A percentile compares a stretch with the other conserved stretches of the same genome.
Evolutionary conservation across 1,139 yeast genomes (phyloP).

Genomic region (Suhomyces maxii): DNA sequence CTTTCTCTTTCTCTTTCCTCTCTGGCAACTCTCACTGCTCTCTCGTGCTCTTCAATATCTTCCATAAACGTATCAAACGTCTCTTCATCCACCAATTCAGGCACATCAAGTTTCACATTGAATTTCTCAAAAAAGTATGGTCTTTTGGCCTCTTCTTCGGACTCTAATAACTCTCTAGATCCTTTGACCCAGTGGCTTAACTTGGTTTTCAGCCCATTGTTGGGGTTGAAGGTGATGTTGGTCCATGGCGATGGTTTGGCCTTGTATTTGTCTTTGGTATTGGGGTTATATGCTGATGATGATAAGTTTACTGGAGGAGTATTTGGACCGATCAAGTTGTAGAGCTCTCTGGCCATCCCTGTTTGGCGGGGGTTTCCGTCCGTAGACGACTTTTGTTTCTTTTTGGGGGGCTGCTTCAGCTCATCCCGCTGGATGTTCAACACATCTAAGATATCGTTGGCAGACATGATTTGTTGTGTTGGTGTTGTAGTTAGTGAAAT

Average conservation of each 20-base stretch:
- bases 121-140: slow-evolving; percentile 77
- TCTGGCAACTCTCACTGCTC: slow-evolving; percentile 15
- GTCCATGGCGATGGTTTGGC: slow-evolving; percentile 85
- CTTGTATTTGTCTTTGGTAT: slow-evolving; percentile 65
- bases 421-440: slow-evolving; percentile 59
- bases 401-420: slow-evolving; percentile 36
- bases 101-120: slow-evolving; percentile 68
- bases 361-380: slow-evolving; percentile 47
- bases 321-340: slow-evolving; percentile 84
- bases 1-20: slow-evolving; percentile 26
- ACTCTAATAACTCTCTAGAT: slow-evolving; percentile 49
- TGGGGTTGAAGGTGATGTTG: slow-evolving; percentile 57
- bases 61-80: slow-evolving; percentile 57
- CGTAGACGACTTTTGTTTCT: slow-evolving; percentile 35
- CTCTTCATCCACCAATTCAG: slow-evolving; percentile 61
- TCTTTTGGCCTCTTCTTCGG: slow-evolving; percentile 40
- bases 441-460: slow-evolving; percentile 75
- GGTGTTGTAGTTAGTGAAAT: neutral
- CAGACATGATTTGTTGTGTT: slow-evolving; percentile 34
- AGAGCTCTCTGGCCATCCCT: slow-evolving; percentile 90
- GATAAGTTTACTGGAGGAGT: slow-evolving; percentile 74
- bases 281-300: slow-evolving; percentile 43
- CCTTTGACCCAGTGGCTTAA: slow-evolving; percentile 90
- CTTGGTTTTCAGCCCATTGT: slow-evolving; percentile 48
- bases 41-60: slow-evolving; percentile 37